Percentiles rank a stretch among this genome's conserved stretches.
These are phyloP conservation scores for Zymoseptoria crescenta DNA, from an alignment of 2,329 filamentous ascomycete species.

Conservation along the genomic window DNA sequence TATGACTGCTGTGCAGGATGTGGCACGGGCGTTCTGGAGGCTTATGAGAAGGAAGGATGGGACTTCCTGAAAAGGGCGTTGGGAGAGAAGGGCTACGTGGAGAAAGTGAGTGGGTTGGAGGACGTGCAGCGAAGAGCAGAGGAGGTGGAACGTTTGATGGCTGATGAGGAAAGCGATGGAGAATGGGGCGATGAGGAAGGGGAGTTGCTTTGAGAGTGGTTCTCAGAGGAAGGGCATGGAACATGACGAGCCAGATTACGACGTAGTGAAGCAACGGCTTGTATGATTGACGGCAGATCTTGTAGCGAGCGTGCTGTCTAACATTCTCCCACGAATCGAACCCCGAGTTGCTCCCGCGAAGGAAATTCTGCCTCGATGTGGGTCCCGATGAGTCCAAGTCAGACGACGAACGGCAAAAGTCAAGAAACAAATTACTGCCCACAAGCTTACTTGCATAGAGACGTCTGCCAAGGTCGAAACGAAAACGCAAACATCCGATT, in stretches of 20 bases:
- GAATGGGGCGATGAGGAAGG: conserved; percentile 45
- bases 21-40: conserved; percentile 59
- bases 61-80: conserved; percentile 68
- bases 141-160: conserved; percentile 44
- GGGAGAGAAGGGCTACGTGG: conserved; percentile 68
- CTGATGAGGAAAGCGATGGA: conserved; percentile 56
- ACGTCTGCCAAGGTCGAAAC: too few relatives aligned
- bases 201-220: conserved; percentile 16
- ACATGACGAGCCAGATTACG: not conserved
- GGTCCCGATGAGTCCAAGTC: too few relatives aligned
- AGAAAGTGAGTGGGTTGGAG: conserved; percentile 65
- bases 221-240: not conserved
- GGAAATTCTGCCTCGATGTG: too few relatives aligned
- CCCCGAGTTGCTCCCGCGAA: too few relatives aligned
- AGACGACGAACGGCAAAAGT: too few relatives aligned
- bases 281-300: not conserved
- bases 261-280: not conserved
- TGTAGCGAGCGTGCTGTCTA: too few relatives aligned
- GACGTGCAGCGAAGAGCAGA: conserved; percentile 53
- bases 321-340: too few relatives aligned
- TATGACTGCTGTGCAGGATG: conserved; percentile 80
- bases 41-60: conserved; percentile 64
- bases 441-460: too few relatives aligned
- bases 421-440: too few relatives aligned
- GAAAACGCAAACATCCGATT: too few relatives aligned